Percentiles rank a stretch among this genome's conserved stretches.
phyloP scores from a whole-genome alignment of 257 asterid genomes.

The Cordia subcordata region DNA sequence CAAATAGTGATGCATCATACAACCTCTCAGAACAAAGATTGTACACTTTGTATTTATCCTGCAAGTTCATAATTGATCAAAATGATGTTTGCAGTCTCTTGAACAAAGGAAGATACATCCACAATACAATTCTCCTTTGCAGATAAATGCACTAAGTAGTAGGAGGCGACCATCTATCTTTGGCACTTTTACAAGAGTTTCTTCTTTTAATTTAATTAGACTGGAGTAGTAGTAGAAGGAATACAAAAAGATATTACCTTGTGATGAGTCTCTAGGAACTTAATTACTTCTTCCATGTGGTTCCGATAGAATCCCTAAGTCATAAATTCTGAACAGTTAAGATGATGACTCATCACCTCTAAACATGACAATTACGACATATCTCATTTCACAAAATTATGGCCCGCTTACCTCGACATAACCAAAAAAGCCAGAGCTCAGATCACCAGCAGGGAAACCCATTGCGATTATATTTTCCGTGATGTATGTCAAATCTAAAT shows the following conservation, averaged over 20 bases:
- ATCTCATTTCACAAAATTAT: conserved; percentile 8
- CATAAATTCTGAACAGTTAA: conserved; percentile 24
- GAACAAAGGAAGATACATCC: too few species aligned
- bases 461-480: conserved; percentile 99
- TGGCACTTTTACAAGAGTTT: neutral
- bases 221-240: neutral
- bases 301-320: conserved; percentile 89
- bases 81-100: neutral
- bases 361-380: conserved; percentile 5
- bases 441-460: conserved; percentile 99
- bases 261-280: conserved; percentile 90
- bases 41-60: conserved; percentile 96
- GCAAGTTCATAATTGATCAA: conserved; percentile 32
- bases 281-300: conserved; percentile 99
- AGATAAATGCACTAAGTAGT: neutral
- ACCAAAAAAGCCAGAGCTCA: conserved; percentile 97
- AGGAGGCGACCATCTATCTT: conserved; percentile 1
- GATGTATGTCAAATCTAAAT: conserved; percentile 97
- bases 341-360: conserved; percentile 11
- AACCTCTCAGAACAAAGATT: conserved; percentile 98
- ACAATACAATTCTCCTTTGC: too few species aligned
- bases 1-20: conserved; percentile 90
- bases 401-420: conserved; percentile 78
- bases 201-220: too few species aligned
- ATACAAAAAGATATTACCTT: conserved; percentile 47